These are phyloP conservation scores for Geranium brycei DNA, from an alignment of 345 rosid species.

Conservation along the genomic window DNA sequence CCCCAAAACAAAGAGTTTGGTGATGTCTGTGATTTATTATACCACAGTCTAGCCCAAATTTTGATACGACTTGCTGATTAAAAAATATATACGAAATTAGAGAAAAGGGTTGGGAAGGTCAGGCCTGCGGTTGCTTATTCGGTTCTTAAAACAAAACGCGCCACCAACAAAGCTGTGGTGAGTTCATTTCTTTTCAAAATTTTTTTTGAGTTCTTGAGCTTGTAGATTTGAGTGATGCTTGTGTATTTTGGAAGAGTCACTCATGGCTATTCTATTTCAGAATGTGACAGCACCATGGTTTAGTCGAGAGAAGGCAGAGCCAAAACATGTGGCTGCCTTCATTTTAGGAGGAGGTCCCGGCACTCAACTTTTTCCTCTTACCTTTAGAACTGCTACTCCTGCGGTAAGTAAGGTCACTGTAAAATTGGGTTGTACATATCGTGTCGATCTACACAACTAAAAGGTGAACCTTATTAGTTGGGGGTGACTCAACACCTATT, in stretches of 20 bases:
- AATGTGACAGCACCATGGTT: slow-evolving; percentile 12
- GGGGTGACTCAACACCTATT: no score
- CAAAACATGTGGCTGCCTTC: slow-evolving; percentile 61
- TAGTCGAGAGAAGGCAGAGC: slow-evolving; percentile 44
- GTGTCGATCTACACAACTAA: no score
- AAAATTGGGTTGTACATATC: no score
- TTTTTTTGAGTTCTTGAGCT: not conserved
- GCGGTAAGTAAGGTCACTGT: no score
- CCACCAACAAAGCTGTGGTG: slow-evolving; percentile 43
- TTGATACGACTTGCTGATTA: no score
- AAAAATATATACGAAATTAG: no score
- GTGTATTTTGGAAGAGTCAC: no score
- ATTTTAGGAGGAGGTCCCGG: slow-evolving; percentile 90
- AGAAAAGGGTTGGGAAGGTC: slow-evolving; percentile 21
- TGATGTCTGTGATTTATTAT: no score
- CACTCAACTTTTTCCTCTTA: slow-evolving; percentile 69
- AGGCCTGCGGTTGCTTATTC: slow-evolving; percentile 47
- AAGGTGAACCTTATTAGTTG: no score
- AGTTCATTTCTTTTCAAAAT: slow-evolving; percentile 8
- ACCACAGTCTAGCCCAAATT: no score
- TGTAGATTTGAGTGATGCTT: not conserved
- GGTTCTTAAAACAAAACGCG: slow-evolving; percentile 48
- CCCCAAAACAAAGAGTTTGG: no score
- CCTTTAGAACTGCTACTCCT: slow-evolving; percentile 60
- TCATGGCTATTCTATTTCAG: not conserved